A percentile compares a stretch with the other conserved stretches of the same genome.
These are phyloP conservation scores for Leishmania guyanensis DNA, from an alignment of 208 protist genomes.

Conservation along the genomic window DNA sequence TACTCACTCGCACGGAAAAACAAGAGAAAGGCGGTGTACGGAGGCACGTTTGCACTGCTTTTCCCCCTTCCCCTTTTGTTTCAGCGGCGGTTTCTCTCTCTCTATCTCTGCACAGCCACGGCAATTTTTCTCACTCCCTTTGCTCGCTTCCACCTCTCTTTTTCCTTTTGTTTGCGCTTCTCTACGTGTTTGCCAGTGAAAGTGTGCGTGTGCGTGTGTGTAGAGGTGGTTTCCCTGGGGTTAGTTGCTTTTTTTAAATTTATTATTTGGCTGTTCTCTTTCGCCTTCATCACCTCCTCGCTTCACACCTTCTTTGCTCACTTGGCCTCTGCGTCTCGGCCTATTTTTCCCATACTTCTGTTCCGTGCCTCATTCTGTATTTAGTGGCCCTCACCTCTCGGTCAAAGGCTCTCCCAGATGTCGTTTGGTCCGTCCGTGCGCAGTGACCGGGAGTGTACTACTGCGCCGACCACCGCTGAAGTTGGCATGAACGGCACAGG, in stretches of 20 bases:
- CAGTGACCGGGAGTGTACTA: slow-evolving; percentile 28
- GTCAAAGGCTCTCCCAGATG: slow-evolving; percentile 7
- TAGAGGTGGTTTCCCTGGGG: not conserved
- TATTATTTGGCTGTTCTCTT: not conserved
- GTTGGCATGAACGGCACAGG: slow-evolving; percentile 11
- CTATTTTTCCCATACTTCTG: not conserved
- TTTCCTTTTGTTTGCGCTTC: not conserved
- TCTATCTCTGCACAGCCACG: not conserved
- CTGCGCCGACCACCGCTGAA: slow-evolving; percentile 15
- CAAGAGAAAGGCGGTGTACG: not conserved
- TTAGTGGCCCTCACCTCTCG: not conserved
- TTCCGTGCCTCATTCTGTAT: not conserved
- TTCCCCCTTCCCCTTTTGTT: not conserved
- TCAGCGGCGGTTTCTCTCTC: not conserved
- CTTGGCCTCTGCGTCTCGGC: not conserved
- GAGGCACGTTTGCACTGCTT: no score
- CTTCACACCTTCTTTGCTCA: not conserved
- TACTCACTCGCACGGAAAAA: not conserved
- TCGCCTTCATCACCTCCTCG: not conserved
- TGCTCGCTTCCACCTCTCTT: not conserved
- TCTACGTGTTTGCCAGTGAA: not conserved
- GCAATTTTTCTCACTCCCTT: not conserved
- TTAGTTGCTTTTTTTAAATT: not conserved
- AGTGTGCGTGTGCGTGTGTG: not conserved
- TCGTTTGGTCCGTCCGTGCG: slow-evolving; percentile 21